phyloP scores from a whole-genome alignment of 2,329 filamentous ascomycete genomes.

The Epichloe sylvatica region DNA sequence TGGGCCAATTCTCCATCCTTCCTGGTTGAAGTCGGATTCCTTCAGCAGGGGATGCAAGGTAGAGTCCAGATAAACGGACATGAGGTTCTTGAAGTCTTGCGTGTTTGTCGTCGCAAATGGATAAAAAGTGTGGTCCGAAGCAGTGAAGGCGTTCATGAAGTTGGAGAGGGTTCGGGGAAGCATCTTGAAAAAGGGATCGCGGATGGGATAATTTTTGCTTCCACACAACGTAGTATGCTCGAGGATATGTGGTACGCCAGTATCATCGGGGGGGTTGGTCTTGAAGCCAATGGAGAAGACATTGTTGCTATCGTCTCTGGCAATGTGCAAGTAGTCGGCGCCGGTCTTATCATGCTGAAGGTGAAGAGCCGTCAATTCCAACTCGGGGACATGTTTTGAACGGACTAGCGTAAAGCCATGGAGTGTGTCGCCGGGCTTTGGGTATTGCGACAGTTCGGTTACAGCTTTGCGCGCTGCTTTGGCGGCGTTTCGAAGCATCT shows the following conservation, averaged over 20 bases:
- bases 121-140: slow-evolving; percentile 91
- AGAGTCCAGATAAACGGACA: slow-evolving; percentile 93
- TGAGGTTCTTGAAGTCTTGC: slow-evolving; percentile 88
- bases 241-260: slow-evolving; percentile 89
- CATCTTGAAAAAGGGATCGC: slow-evolving; percentile 99
- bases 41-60: slow-evolving; percentile 84
- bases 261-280: slow-evolving; percentile 94
- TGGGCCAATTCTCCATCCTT: slow-evolving; percentile 91
- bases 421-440: slow-evolving; percentile 68
- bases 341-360: slow-evolving; percentile 90
- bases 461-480: slow-evolving; percentile 47
- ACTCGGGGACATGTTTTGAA: slow-evolving; percentile 82
- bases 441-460: slow-evolving; percentile 61
- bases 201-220: slow-evolving; percentile 95
- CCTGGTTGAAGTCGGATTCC: slow-evolving; percentile 82
- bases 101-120: slow-evolving; percentile 94
- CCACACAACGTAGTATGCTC: slow-evolving; percentile 96
- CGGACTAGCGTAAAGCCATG: slow-evolving; percentile 88
- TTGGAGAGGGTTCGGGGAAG: slow-evolving; percentile 97
- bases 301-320: slow-evolving; percentile 94
- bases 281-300: slow-evolving; percentile 99
- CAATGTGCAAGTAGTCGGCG: slow-evolving; percentile 90
- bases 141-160: slow-evolving; percentile 99
- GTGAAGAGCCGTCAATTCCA: slow-evolving; percentile 81
- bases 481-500: slow-evolving; percentile 40